Base-by-base conservation (phyloP, 805 yeast species). In the Candida ipomoeae region DNA sequence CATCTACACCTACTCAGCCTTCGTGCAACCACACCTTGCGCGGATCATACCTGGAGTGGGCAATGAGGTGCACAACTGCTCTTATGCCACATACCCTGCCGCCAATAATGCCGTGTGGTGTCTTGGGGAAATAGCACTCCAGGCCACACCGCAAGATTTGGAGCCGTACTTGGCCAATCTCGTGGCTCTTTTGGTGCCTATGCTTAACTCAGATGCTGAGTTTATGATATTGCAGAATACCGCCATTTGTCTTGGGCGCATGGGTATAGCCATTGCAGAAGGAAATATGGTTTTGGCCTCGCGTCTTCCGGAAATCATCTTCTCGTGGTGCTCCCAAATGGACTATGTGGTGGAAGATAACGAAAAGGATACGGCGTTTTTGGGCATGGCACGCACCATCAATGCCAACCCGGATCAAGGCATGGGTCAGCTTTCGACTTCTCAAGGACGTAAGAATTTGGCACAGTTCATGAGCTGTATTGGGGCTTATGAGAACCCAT, bases 71-170 rank as follows among this genome's bases (percentile, higher is more conserved):
- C 78, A 81, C 55, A 73, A 76, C 54, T 66, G 83, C 52, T 68
- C 73, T 8, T 75, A 67, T 60, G 71, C 69, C 42, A 71, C 83
- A 1, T 75, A 71, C 52, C 82, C 92, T 0, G 89, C 87, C 2
- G 84, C 84, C 59, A 88, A 87, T 67, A 94, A 94, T 66, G 94
- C 98, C 1, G 83, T 89, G 45, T 94, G 99, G 99, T 81, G 96
- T 1, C 70, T 87, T 13, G 98, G 99, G 40, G 96, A 94, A 65
- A 81, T 94, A 31, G 77, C 89, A 3, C 73, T 90, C 61, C 79
- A 87, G 49, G 61, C 80, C 14, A 64, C 77, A 2, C 66, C 66
- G 18, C 71, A 74, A 1, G 73, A 74, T 37, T 58, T 84, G 54
- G 69, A 69, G 40, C 83, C 82, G 14, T 85, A 78, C 60, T 64